Evolutionary conservation across 2,329 filamentous ascomycete species (phyloP).

Genomic region (Neonectria neomacrospora): DNA sequence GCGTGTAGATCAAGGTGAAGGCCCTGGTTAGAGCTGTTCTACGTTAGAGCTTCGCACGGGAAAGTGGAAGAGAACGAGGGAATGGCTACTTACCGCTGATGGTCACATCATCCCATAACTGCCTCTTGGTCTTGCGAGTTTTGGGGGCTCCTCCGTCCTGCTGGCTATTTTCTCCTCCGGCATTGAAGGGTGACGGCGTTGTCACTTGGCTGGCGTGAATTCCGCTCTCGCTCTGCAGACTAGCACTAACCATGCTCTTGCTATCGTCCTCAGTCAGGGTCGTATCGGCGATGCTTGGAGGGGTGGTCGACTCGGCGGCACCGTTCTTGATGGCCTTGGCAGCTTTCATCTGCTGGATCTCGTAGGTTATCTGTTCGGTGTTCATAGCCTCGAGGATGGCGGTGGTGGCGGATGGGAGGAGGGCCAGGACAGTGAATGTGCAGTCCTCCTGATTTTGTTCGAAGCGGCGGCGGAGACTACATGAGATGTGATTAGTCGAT

Average conservation of each 20-base stretch:
- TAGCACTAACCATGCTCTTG: constrained; percentile 77
- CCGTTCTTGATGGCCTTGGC: constrained; percentile 71
- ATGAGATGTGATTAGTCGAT: constrained; percentile 14
- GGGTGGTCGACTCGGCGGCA: constrained; percentile 63
- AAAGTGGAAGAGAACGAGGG: neutral
- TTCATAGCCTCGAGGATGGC: constrained; percentile 89
- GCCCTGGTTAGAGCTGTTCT: constrained; percentile 85
- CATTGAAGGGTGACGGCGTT: constrained; percentile 62
- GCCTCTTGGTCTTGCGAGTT: constrained; percentile 81
- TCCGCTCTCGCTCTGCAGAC: constrained; percentile 83
- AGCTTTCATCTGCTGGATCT: constrained; percentile 91
- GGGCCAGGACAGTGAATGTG: constrained; percentile 95
- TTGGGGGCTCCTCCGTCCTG: constrained; percentile 60
- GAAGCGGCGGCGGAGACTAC: constrained; percentile 90
- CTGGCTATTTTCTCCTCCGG: constrained; percentile 47
- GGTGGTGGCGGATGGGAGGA: constrained; percentile 90
- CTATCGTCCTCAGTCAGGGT: constrained; percentile 86
- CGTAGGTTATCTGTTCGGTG: constrained; percentile 91
- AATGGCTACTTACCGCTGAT: constrained; percentile 79
- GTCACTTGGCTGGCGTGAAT: constrained; percentile 83
- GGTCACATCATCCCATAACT: constrained; percentile 97
- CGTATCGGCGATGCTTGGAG: constrained; percentile 71
- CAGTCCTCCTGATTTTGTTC: constrained; percentile 99
- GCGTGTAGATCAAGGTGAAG: constrained; percentile 91
- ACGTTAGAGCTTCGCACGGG: constrained; percentile 24